phyloP scores from a whole-genome alignment of 73 alveolate species.

The Stentor roeselii region DNA sequence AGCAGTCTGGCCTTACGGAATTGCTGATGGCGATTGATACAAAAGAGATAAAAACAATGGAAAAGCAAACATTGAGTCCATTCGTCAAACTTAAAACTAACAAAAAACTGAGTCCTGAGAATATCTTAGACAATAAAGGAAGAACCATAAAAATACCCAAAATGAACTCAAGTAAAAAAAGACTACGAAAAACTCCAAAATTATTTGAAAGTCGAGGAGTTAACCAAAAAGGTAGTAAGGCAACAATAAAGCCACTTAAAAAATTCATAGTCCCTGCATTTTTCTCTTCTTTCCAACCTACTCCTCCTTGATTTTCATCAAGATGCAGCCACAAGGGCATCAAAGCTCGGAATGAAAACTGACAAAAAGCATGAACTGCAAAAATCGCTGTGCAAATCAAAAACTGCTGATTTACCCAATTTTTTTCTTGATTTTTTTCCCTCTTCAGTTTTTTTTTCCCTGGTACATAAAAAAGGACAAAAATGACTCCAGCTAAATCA shows the following conservation, averaged over 20 bases:
- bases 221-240: not conserved
- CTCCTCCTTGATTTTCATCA: not conserved
- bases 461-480: not conserved
- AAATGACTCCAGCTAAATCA: not conserved
- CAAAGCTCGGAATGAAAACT: not conserved
- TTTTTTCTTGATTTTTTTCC: not conserved
- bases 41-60: not conserved
- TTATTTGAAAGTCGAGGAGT: not conserved
- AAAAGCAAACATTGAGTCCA: not conserved
- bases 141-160: not conserved
- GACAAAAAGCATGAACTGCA: not conserved
- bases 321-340: not conserved
- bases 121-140: too few species aligned
- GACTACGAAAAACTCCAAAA: not conserved
- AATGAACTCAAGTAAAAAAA: too few species aligned
- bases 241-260: not conserved
- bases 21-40: not conserved
- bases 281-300: not conserved
- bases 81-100: too few species aligned
- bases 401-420: too few species aligned
- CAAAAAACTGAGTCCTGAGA: not conserved
- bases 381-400: not conserved
- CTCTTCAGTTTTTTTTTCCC: not conserved
- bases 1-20: not conserved
- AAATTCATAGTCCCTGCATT: not conserved